Evolutionary conservation across 2,329 filamentous ascomycete genomes (phyloP).

Genomic region (Monilinia aucupariae): DNA sequence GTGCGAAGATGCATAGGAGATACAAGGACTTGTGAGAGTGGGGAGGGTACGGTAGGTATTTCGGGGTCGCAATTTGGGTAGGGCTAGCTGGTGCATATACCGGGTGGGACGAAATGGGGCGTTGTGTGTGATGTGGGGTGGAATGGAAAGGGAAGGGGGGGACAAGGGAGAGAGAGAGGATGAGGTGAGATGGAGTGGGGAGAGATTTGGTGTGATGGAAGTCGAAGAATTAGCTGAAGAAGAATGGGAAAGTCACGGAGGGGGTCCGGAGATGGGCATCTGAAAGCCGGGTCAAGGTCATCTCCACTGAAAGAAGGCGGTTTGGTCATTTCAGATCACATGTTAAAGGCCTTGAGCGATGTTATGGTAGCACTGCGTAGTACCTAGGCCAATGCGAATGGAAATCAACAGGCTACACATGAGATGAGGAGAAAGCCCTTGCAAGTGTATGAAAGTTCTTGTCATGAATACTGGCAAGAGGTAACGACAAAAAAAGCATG

Average conservation of each 20-base stretch:
- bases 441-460: neutral
- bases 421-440: neutral
- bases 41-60: neutral
- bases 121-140: neutral
- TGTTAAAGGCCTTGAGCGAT: neutral
- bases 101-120: neutral
- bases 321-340: neutral
- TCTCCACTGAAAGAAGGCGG: slow-evolving; percentile 6
- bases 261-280: neutral
- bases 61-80: neutral
- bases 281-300: neutral
- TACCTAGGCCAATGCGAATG: neutral
- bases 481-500: neutral
- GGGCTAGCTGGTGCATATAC: neutral
- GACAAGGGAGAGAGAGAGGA: neutral
- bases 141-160: neutral
- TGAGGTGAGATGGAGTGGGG: neutral
- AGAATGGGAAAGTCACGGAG: neutral
- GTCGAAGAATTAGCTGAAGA: neutral
- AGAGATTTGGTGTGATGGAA: neutral
- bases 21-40: neutral
- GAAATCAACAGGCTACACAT: neutral
- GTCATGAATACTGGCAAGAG: neutral
- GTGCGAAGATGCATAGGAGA: neutral
- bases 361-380: neutral